Percentiles rank a stretch among this genome's conserved stretches.
These are phyloP conservation scores for Datisca glomerata DNA, from an alignment of 306 rosid species.

Conservation along the genomic window DNA sequence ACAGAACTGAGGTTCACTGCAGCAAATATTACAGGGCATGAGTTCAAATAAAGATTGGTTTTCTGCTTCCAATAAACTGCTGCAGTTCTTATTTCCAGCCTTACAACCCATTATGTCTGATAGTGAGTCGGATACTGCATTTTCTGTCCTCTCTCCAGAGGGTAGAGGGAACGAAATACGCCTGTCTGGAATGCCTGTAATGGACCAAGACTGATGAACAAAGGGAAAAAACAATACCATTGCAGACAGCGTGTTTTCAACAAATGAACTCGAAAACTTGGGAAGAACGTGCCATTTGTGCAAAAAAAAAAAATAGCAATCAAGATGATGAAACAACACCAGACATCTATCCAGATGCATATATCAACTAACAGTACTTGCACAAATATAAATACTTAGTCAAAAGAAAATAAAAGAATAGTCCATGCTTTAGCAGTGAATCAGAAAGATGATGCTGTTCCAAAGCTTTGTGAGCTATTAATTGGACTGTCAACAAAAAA, in stretches of 20 bases:
- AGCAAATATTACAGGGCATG: constrained; percentile 69
- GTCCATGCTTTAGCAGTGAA: too few species aligned
- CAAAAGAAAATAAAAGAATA: too few species aligned
- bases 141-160: constrained; percentile 27
- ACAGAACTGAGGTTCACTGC: constrained; percentile 61
- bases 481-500: too few species aligned
- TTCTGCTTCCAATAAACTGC: constrained; percentile 26
- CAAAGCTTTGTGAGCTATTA: too few species aligned
- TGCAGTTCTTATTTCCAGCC: constrained; percentile 52
- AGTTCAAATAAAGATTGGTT: constrained; percentile 13
- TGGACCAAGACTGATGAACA: constrained; percentile 8
- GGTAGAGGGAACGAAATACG: constrained; percentile 24
- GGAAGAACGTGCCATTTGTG: background rate
- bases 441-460: too few species aligned
- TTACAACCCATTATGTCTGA: constrained; percentile 32
- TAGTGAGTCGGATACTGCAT: constrained; percentile 15
- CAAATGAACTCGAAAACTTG: background rate
- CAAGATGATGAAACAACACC: background rate
- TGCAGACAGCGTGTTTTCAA: background rate
- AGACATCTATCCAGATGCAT: background rate
- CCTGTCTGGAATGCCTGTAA: constrained; percentile 19
- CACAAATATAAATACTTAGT: too few species aligned
- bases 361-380: too few species aligned
- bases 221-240: background rate
- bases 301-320: background rate